phyloP scores from a whole-genome alignment of 1,284 basidiomycete species.

The Ceratobasidium sp. region DNA sequence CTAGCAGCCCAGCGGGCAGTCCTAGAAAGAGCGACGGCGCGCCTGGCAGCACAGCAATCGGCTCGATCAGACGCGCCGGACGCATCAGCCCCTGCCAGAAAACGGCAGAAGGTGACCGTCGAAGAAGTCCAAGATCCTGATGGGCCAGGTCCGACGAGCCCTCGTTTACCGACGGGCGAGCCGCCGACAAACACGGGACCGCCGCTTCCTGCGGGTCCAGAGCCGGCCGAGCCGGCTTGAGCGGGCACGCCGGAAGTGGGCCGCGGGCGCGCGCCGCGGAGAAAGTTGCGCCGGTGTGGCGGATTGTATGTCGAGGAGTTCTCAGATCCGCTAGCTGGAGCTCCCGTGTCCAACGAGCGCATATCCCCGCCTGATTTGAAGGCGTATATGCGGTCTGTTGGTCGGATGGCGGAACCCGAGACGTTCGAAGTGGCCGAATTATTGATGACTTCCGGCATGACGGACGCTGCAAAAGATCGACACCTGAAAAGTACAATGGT shows the following conservation, averaged over 20 bases:
- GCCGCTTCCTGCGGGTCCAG: too few relatives aligned
- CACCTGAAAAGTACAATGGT: slow-evolving; percentile 22
- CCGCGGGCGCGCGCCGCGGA: neutral
- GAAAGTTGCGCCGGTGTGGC: neutral
- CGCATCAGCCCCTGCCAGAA: neutral
- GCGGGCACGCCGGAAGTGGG: too few relatives aligned
- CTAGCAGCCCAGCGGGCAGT: neutral
- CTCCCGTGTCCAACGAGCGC: neutral
- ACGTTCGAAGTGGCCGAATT: slow-evolving; percentile 20
- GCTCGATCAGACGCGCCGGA: neutral
- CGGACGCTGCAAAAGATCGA: slow-evolving; percentile 13
- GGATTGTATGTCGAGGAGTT: slow-evolving; percentile 6
- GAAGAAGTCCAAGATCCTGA: too few relatives aligned
- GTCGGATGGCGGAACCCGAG: neutral
- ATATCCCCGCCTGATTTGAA: neutral
- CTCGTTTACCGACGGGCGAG: too few relatives aligned
- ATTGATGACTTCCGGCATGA: slow-evolving; percentile 16
- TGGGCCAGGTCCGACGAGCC: too few relatives aligned
- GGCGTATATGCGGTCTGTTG: slow-evolving; percentile 6
- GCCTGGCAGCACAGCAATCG: neutral
- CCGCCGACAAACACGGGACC: too few relatives aligned
- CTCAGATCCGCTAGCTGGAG: neutral
- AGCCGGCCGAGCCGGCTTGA: too few relatives aligned
- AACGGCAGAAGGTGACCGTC: neutral
- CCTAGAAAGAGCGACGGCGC: neutral